Base-by-base conservation (phyloP, 495 filamentous ascomycete genomes). In the Aspergillus wentii region DNA sequence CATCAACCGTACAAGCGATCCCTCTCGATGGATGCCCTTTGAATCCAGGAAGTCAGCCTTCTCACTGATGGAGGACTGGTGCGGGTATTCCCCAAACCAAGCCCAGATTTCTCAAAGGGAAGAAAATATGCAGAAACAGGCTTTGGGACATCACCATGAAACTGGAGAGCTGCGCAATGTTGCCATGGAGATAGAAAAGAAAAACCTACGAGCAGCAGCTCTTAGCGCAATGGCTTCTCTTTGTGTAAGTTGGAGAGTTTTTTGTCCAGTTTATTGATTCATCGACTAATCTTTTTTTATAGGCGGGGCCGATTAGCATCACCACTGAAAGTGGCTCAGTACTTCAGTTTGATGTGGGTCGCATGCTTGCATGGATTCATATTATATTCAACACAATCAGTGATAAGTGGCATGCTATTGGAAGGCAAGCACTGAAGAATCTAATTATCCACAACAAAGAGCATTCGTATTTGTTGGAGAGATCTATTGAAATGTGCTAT, bases 21-120 rank as follows among this genome's bases (percentile, higher is more conserved):
- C 89, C 4, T 80, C 85, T 2, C 75, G 86, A 15, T 97, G 89
- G 87, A 90, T 98, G 70, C 86, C 94, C 0, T 98, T 98, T 45
- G 92, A 96, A 55, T 84, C 88, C 1, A 72, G 92, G 17, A 90
- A 95, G 52, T 95, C 92, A 8, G 80, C 89, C 5, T 98, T 97
- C 54, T 82, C 90, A 4, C 62, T 97, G 21, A 97, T 98, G 89
- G 91, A 97, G 56, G 91, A 97, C 39, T 98, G 92, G 92, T 97
- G 94, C 64, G 92, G 94, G 0, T 94, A 92, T 57, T 94, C 92
- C 0, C 88, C 92, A 5, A 95, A 96, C 56, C 89, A 90, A 52
- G 62, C 66, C 21, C 84, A 89, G 40, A 86, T 94, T 23, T 77
- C 80, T 11, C 79, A 85, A 40, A 72, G 88, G 38, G 92, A 96